Conservation (phyloP, 2,329 filamentous ascomycete species). For the Neofusicoccum sp. region DNA sequence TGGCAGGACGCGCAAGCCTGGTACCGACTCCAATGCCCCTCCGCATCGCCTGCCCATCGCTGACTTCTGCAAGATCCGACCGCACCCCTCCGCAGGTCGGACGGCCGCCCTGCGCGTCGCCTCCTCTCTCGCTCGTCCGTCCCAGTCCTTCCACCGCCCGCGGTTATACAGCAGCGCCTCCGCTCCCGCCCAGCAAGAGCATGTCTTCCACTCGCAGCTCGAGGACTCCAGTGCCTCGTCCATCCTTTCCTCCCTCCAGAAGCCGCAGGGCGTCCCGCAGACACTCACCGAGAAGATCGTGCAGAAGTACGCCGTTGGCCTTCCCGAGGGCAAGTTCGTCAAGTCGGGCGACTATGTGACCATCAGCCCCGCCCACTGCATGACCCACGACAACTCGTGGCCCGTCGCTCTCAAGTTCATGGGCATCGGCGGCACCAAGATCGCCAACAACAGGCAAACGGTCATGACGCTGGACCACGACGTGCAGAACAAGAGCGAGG, state of each 20-base stretch:
- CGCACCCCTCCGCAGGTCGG: constrained; percentile 1
- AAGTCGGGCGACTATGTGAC: constrained; percentile 80
- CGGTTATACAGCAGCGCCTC: constrained; percentile 28
- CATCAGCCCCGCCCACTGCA: constrained; percentile 67
- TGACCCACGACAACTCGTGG: constrained; percentile 86
- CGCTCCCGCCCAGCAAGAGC: constrained; percentile 25
- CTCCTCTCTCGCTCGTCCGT: not conserved
- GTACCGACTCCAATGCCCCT: constrained; percentile 25
- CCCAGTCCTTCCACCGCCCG: constrained; percentile 17
- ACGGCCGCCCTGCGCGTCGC: not conserved
- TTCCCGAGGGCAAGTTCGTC: constrained; percentile 72
- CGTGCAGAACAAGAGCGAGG: constrained; percentile 75
- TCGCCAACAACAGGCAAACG: constrained; percentile 70
- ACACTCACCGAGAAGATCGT: constrained; percentile 93
- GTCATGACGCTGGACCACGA: constrained; percentile 87
- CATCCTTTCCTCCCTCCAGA: constrained; percentile 64
- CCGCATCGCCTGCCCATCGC: not conserved
- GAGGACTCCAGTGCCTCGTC: constrained; percentile 63
- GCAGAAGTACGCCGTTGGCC: constrained; percentile 73
- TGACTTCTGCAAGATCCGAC: not conserved
- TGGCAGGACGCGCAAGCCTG: constrained; percentile 31
- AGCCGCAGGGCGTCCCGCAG: constrained; percentile 56
- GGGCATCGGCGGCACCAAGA: constrained; percentile 73
- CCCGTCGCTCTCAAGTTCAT: constrained; percentile 77
- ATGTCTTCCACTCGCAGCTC: constrained; percentile 61